A percentile compares a stretch with the other conserved stretches of the same genome.
phyloP scores from a whole-genome alignment of 306 rosid species.

The Pyrus betulifolia region DNA sequence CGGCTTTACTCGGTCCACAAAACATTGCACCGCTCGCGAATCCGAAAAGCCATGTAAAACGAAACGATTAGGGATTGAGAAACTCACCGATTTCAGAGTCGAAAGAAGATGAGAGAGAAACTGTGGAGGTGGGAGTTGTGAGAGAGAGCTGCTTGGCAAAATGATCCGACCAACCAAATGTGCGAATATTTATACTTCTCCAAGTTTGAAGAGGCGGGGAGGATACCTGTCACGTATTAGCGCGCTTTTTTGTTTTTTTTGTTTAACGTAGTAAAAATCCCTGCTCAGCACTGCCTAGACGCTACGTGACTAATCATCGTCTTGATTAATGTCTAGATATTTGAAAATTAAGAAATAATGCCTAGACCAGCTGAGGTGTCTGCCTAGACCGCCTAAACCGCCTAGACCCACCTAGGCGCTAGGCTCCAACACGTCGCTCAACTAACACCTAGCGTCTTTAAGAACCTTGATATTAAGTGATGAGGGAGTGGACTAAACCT shows the following conservation, averaged over 20 bases:
- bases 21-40: neutral
- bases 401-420: too few species aligned
- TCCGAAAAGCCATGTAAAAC: neutral
- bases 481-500: accelerated
- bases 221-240: neutral
- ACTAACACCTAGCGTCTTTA: too few species aligned
- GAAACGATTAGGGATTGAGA: neutral
- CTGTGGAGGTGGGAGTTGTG: neutral
- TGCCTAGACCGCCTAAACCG: too few species aligned
- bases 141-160: neutral
- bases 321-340: too few species aligned
- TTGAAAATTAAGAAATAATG: too few species aligned
- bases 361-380: accelerated
- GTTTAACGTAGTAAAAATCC: too few species aligned
- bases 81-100: neutral
- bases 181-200: neutral
- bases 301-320: too few species aligned
- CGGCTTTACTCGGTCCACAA: neutral
- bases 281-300: too few species aligned
- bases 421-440: too few species aligned
- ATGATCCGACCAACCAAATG: neutral
- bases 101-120: slow-evolving; percentile 4
- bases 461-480: too few species aligned
- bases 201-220: neutral
- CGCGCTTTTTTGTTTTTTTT: neutral